Conservation (phyloP, 352 stramenopile genomes). For the Pythium myriotylum region DNA sequence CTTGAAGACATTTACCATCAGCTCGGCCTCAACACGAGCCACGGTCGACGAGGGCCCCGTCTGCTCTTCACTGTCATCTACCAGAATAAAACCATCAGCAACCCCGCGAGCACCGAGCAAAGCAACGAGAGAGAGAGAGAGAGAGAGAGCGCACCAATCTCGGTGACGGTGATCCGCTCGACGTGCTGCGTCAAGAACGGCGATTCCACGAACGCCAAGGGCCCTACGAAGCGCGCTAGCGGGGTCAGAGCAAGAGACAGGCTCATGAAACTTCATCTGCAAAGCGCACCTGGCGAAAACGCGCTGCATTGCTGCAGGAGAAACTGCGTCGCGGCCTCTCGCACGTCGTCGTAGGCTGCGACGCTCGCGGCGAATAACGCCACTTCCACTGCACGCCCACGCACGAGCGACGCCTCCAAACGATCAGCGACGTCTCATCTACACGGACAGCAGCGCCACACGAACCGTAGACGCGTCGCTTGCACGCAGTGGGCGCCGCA, state of each 20-base stretch:
- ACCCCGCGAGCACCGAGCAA: neutral
- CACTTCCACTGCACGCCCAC: constrained; percentile 49
- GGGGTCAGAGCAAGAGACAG: too few relatives aligned
- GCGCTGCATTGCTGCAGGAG: constrained; percentile 21
- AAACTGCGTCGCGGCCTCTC: constrained; percentile 25
- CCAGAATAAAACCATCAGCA: too few relatives aligned
- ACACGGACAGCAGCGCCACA: neutral
- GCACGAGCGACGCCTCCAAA: neutral
- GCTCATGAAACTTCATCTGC: neutral
- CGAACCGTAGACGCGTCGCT: constrained; percentile 12
- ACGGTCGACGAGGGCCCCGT: constrained; percentile 9
- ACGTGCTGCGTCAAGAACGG: constrained; percentile 21
- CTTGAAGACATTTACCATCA: constrained; percentile 76
- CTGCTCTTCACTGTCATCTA: neutral
- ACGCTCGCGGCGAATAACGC: constrained; percentile 53
- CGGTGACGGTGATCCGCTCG: constrained; percentile 17
- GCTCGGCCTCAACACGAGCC: constrained; percentile 36
- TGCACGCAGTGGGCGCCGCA: neutral
- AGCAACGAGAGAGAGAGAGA: neutral
- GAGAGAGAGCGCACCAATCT: constrained; percentile 9
- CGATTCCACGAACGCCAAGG: neutral
- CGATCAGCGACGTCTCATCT: neutral
- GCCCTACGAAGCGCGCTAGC: constrained; percentile 3
- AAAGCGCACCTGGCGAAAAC: constrained; percentile 34
- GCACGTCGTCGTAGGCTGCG: constrained; percentile 40